Evolutionary conservation across 1,284 basidiomycete genomes (phyloP), one percentile per base, ranked within the genome.

Genomic region (Wallemia mellicola): DNA sequence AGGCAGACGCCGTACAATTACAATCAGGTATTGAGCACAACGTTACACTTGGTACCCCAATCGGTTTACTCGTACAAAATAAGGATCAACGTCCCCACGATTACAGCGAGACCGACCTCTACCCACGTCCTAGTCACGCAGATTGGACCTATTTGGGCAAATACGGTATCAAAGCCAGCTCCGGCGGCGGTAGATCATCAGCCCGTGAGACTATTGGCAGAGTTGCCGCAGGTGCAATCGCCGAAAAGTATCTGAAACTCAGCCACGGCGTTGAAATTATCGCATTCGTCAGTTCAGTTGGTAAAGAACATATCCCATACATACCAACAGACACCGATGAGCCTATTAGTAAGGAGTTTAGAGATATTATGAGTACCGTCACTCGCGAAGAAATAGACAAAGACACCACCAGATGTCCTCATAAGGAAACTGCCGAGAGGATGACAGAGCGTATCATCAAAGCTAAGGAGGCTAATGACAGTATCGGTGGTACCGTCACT

Each of bases 91-190:
- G 94, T 55, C 94, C 94, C 24, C 83, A 96, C 69, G 94, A 99
- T 72, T 99, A 99, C 73, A 83, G 88, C 65, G 94, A 96, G 74
- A 98, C 92, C 0, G 92, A 98, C 69, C 75, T 89, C 61, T 98
- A 88, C 74, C 94, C 94, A 38, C 82, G 94, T 27, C 94, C 94
- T 22, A 88, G 84, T 64, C 94, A 99, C 68, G 94, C 94, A 59
- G 94, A 99, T 71, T 96, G 85, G 72, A 98, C 94, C 28, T 99
- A 99, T 72, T 79, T 98, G 60, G 82, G 89, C 66, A 99, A 99
- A 69, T 99, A 98, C 70, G 88, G 87, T 28, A 72, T 98, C 70
- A 98, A 98, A 74, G 92, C 94, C 1, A 89, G 85, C 74, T 87
- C 83, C 62, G 94, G 94, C 54, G 94, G 94, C 54, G 94, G 94